Evolutionary conservation across 1,139 yeast genomes (phyloP).

Genomic region (Blastobotrys serpentis): DNA sequence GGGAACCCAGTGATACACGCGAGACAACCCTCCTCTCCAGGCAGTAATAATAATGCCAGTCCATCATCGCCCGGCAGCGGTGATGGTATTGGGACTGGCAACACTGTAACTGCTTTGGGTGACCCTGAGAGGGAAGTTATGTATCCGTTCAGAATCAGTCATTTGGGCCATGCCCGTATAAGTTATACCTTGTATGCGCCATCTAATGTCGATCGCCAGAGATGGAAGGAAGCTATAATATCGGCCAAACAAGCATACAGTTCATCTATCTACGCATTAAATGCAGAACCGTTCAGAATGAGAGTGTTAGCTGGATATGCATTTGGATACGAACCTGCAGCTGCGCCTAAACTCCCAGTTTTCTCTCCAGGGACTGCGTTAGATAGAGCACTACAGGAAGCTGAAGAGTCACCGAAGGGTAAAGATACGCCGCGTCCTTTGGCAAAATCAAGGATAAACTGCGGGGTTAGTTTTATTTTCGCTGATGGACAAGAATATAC

Average conservation of each 20-base stretch:
- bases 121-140: conserved; percentile 34
- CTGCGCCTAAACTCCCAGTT: conserved; percentile 60
- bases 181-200: conserved; percentile 60
- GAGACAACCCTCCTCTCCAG: conserved; percentile 13
- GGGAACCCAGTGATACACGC: not conserved
- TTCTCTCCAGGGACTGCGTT: conserved; percentile 64
- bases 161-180: conserved; percentile 49
- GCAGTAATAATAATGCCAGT: conserved; percentile 13
- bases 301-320: conserved; percentile 55
- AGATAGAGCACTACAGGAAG: conserved; percentile 47
- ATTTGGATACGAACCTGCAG: conserved; percentile 62
- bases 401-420: conserved; percentile 23
- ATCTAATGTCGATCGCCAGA: conserved; percentile 52
- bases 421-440: conserved; percentile 33
- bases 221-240: conserved; percentile 60
- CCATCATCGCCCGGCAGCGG: conserved; percentile 16
- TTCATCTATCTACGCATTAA: conserved; percentile 42
- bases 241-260: conserved; percentile 56
- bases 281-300: conserved; percentile 56
- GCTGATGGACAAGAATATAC: conserved; percentile 42
- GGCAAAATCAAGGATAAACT: conserved; percentile 35
- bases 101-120: conserved; percentile 26
- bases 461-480: conserved; percentile 36
- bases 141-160: conserved; percentile 50
- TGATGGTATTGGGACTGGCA: conserved; percentile 2